These are phyloP conservation scores for Coemansia sp. DNA, from an alignment of 371 early-diverging fungal genomes.

Conservation along the genomic window DNA sequence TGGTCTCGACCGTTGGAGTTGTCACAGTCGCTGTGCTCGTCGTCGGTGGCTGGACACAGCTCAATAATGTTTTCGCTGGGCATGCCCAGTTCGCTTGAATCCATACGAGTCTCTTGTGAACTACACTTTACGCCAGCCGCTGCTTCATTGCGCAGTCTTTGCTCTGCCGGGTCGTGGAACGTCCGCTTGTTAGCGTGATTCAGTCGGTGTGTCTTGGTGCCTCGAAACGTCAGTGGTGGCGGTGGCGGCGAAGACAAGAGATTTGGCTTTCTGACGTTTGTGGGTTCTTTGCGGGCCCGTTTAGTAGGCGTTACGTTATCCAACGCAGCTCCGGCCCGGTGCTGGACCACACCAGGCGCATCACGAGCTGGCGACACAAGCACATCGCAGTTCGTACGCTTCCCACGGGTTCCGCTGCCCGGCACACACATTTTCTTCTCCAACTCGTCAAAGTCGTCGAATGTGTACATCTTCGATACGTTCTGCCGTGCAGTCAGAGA, in stretches of 20 bases:
- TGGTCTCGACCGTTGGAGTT: not conserved
- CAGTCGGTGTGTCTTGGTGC: not conserved
- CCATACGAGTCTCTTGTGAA: conserved; percentile 43
- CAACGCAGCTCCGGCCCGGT: not conserved
- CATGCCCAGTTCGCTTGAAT: conserved; percentile 33
- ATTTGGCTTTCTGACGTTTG: not conserved
- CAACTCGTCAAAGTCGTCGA: conserved; percentile 31
- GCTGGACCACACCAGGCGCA: not conserved
- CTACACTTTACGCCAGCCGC: conserved; percentile 13
- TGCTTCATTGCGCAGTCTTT: not conserved
- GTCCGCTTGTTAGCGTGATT: not conserved
- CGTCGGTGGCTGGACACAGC: conserved; percentile 34
- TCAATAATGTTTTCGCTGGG: conserved; percentile 7
- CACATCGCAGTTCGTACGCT: conserved; percentile 3
- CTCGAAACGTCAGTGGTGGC: conserved; percentile 3
- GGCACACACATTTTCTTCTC: conserved; percentile 23
- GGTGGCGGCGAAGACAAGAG: conserved; percentile 33
- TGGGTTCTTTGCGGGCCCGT: conserved; percentile 13
- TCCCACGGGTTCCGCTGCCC: conserved; percentile 4
- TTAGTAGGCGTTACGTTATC: conserved; percentile 25
- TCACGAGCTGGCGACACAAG: conserved; percentile 18
- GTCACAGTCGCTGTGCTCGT: conserved; percentile 4
- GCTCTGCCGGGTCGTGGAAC: not conserved
- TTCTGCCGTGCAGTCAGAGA: not conserved
- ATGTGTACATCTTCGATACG: conserved; percentile 7